phyloP scores from a whole-genome alignment of 495 filamentous ascomycete species.

The Amorphotheca resinae region DNA sequence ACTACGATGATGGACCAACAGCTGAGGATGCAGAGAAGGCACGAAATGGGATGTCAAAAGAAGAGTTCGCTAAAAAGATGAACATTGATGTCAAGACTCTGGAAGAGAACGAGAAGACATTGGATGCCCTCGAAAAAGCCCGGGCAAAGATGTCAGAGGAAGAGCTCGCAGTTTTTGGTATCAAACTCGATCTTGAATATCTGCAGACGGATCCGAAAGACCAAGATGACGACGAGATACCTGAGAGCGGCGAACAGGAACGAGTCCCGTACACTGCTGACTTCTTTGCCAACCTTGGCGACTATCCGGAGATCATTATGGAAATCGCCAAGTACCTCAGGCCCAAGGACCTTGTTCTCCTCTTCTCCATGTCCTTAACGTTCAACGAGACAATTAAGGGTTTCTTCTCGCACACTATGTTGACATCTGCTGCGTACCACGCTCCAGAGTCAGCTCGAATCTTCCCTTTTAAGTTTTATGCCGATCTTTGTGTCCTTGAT shows the following conservation, averaged over 20 bases:
- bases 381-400: conserved; percentile 41
- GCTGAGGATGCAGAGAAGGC: not conserved
- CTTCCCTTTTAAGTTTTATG: conserved; percentile 41
- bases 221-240: not conserved
- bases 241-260: not conserved
- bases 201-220: not conserved
- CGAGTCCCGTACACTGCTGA: conserved; percentile 7
- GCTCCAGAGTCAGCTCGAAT: conserved; percentile 33
- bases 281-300: conserved; percentile 36
- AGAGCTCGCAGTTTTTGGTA: not conserved
- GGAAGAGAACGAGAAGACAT: not conserved
- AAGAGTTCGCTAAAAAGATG: not conserved
- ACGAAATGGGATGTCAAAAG: not conserved
- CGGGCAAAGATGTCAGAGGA: not conserved
- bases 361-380: conserved; percentile 43
- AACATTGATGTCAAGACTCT: not conserved
- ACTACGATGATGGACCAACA: not conserved
- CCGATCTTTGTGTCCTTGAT: conserved; percentile 36
- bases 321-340: conserved; percentile 37
- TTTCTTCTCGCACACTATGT: conserved; percentile 28
- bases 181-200: not conserved
- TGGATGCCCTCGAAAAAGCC: not conserved
- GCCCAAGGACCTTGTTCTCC: conserved; percentile 35
- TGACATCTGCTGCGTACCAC: conserved; percentile 19
- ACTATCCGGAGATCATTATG: conserved; percentile 35